Percentiles rank a stretch among this genome's conserved stretches.
Evolutionary conservation across 2,329 filamentous ascomycete genomes (phyloP).

Genomic region (Fusarium nodosum): DNA sequence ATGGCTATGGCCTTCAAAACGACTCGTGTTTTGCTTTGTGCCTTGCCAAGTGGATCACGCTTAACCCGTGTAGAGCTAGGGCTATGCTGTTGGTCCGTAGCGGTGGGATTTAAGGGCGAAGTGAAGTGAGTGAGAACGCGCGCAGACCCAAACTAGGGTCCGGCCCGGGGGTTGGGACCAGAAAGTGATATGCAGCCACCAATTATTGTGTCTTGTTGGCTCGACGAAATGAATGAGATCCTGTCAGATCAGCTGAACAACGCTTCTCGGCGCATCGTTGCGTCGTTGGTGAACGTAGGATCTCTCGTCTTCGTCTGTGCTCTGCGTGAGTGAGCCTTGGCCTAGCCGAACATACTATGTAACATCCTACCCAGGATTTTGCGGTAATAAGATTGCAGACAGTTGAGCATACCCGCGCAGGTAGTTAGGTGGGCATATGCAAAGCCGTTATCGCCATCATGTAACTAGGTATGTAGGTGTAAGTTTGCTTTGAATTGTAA

Average conservation of each 20-base stretch:
- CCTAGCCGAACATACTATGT: conserved; percentile 14
- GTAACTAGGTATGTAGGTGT: not conserved
- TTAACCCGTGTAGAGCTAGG: conserved; percentile 28
- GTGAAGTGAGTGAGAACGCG: conserved; percentile 30
- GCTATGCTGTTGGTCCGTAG: conserved; percentile 45
- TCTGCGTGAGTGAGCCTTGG: conserved; percentile 20
- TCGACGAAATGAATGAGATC: conserved; percentile 29
- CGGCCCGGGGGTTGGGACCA: conserved; percentile 42
- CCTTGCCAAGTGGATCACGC: conserved; percentile 24
- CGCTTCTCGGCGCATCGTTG: conserved; percentile 37
- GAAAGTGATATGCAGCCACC: conserved; percentile 42
- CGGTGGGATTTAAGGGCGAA: conserved; percentile 33
- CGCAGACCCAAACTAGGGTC: conserved; percentile 42
- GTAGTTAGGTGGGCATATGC: not conserved
- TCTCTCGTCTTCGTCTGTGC: conserved; percentile 26
- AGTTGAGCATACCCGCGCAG: not conserved
- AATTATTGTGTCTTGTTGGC: conserved; percentile 34
- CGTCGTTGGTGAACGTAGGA: conserved; percentile 37
- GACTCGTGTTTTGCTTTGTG: conserved; percentile 37
- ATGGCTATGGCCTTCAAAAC: conserved; percentile 28
- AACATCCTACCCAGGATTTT: conserved; percentile 6
- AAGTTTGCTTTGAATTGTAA: not conserved
- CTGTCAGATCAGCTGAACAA: conserved; percentile 38
- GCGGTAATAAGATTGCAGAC: not conserved
- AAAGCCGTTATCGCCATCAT: not conserved